These are phyloP conservation scores for Fusarium chuoi DNA, from an alignment of 2,329 filamentous ascomycete genomes.

Conservation along the genomic window DNA sequence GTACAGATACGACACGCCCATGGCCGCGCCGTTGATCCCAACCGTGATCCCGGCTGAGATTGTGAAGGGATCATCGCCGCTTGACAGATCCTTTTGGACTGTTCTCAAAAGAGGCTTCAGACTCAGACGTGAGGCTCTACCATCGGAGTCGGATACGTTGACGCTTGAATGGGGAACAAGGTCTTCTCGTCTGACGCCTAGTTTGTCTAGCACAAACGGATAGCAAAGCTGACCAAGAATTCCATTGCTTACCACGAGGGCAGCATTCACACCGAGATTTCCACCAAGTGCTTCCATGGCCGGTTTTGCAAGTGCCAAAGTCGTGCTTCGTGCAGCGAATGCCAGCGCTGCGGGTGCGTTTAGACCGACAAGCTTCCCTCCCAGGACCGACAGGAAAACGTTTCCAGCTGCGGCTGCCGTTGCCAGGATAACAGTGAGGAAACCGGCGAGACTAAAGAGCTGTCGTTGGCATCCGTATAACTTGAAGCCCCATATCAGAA, in stretches of 20 bases:
- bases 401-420: conserved; percentile 53
- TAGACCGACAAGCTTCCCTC: conserved; percentile 51
- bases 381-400: conserved; percentile 54
- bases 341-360: conserved; percentile 50
- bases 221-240: conserved; percentile 57
- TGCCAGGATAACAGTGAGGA: conserved; percentile 53
- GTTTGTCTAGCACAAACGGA: conserved; percentile 47
- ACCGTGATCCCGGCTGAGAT: conserved; percentile 64
- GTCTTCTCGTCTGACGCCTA: conserved; percentile 40
- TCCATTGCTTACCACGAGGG: conserved; percentile 63
- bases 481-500: conserved; percentile 65
- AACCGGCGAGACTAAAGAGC: conserved; percentile 56
- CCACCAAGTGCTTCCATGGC: conserved; percentile 58
- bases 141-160: neutral
- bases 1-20: conserved; percentile 68
- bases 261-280: conserved; percentile 59
- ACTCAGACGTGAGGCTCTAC: neutral
- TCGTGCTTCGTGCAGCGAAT: conserved; percentile 62
- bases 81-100: conserved; percentile 20
- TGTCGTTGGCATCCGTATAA: conserved; percentile 61
- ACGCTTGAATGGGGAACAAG: neutral
- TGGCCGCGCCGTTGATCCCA: conserved; percentile 68
- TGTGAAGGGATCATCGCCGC: conserved; percentile 48
- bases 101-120: conserved; percentile 3
- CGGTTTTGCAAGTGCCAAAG: conserved; percentile 60